Percentiles rank a stretch among this genome's conserved stretches.
Evolutionary conservation across 2,329 filamentous ascomycete genomes (phyloP).

Genomic region (Penicillium decumbens): DNA sequence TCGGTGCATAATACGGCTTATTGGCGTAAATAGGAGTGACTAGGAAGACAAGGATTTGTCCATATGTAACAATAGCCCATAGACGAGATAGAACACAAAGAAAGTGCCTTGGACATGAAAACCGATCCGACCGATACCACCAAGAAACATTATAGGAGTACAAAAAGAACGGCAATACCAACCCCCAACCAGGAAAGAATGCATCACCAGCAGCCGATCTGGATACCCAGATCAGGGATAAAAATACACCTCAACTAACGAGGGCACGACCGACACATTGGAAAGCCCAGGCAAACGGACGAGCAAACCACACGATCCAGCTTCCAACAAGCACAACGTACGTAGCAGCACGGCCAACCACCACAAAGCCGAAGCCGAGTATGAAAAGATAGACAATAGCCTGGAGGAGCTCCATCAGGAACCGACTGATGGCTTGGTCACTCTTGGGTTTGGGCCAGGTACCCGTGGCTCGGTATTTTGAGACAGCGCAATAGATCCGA

Average conservation of each 20-base stretch:
- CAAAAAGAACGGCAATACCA: neutral
- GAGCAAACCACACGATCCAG: slow-evolving; percentile 37
- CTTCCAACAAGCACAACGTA: slow-evolving; percentile 33
- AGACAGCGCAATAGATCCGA: slow-evolving; percentile 23
- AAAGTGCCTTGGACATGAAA: neutral
- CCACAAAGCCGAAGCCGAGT: slow-evolving; percentile 30
- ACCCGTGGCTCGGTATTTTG: slow-evolving; percentile 32
- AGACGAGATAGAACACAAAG: neutral
- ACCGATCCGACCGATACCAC: neutral
- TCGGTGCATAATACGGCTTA: neutral
- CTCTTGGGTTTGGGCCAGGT: slow-evolving; percentile 26
- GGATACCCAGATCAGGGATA: neutral
- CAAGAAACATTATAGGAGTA: neutral
- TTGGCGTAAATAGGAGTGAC: neutral
- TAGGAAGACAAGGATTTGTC: neutral
- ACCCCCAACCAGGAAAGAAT: neutral
- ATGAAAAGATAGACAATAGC: slow-evolving; percentile 33
- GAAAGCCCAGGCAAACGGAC: slow-evolving; percentile 33
- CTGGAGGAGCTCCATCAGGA: slow-evolving; percentile 31
- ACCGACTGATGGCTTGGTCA: slow-evolving; percentile 27
- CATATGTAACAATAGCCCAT: neutral
- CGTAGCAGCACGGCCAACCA: slow-evolving; percentile 29
- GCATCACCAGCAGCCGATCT: neutral
- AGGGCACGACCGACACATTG: slow-evolving; percentile 26
- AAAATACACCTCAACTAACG: slow-evolving; percentile 15